Conservation (phyloP, 2,329 filamentous ascomycete genomes). For the Verticillium klebahnii region DNA sequence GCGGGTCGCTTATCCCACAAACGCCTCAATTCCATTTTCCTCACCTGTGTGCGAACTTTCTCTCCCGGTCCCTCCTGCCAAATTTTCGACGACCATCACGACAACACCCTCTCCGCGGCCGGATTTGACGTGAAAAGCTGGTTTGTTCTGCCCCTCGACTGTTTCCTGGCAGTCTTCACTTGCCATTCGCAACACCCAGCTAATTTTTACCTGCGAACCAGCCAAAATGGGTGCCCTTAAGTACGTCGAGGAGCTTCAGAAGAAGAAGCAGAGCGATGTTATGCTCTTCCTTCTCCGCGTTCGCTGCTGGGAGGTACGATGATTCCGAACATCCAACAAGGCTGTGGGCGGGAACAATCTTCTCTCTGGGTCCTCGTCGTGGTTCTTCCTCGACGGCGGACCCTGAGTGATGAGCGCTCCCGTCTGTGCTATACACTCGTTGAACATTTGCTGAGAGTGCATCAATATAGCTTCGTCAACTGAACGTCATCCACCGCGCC, state of each 20-base stretch:
- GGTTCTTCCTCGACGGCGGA: constrained; percentile 5
- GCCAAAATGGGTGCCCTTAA: constrained; percentile 98
- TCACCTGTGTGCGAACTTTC: constrained; percentile 2
- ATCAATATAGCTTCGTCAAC: constrained; percentile 99
- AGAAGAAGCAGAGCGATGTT: constrained; percentile 99
- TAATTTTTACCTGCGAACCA: constrained; percentile 20
- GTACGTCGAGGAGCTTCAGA: constrained; percentile 99
- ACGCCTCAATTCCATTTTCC: constrained; percentile 3
- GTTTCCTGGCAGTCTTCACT: not conserved
- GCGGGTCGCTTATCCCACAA: constrained; percentile 5
- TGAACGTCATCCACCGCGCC: constrained; percentile 99
- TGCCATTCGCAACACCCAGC: not conserved
- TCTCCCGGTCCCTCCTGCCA: not conserved
- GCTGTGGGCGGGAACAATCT: constrained; percentile 27
- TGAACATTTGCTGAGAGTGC: constrained; percentile 99
- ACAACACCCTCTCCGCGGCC: constrained; percentile 12
- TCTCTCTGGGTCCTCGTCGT: constrained; percentile 10
- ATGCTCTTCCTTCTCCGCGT: constrained; percentile 99
- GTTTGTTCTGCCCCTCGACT: constrained; percentile 18
- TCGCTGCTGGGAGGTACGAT: constrained; percentile 99
- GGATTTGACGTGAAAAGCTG: constrained; percentile 17
- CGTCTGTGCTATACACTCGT: constrained; percentile 92
- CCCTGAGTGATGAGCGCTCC: constrained; percentile 16
- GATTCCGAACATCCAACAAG: constrained; percentile 27
- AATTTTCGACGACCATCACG: constrained; percentile 10